These are phyloP conservation scores for Backusella psychrophila DNA, from an alignment of 192 early-diverging fungal genomes.

Conservation along the genomic window DNA sequence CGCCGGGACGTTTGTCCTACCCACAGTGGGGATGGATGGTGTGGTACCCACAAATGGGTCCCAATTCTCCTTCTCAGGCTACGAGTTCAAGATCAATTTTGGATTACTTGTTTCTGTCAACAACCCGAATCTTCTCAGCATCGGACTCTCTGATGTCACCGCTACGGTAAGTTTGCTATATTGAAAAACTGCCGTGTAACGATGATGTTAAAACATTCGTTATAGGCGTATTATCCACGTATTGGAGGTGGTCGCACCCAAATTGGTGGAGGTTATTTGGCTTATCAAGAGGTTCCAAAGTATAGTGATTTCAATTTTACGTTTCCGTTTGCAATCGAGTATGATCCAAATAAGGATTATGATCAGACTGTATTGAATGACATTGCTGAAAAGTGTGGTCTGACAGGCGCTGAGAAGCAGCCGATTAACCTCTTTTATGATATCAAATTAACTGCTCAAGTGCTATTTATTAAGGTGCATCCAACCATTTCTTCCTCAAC, in stretches of 20 bases:
- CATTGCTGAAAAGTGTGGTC: conserved; percentile 45
- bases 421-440: conserved; percentile 46
- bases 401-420: conserved; percentile 19
- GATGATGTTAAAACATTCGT: too few relatives aligned
- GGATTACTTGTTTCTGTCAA: conserved; percentile 31
- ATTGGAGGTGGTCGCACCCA: conserved; percentile 18
- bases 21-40: conserved; percentile 37
- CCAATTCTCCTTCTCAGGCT: conserved; percentile 16
- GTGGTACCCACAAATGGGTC: conserved; percentile 15
- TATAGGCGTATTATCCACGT: conserved; percentile 53
- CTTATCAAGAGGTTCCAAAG: conserved; percentile 30
- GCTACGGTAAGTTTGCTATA: conserved; percentile 39
- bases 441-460: conserved; percentile 39
- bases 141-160: conserved; percentile 39
- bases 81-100: conserved; percentile 35
- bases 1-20: conserved; percentile 37
- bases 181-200: background rate
- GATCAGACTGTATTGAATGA: conserved; percentile 38
- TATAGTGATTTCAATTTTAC: conserved; percentile 34
- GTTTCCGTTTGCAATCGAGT: conserved; percentile 46
- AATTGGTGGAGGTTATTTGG: conserved; percentile 46
- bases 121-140: conserved; percentile 43
- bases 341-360: conserved; percentile 31
- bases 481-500: conserved; percentile 38
- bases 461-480: conserved; percentile 38